Evolutionary conservation across 2,329 filamentous ascomycete species (phyloP).

Genomic region (Pseudocercospora fijiensis): DNA sequence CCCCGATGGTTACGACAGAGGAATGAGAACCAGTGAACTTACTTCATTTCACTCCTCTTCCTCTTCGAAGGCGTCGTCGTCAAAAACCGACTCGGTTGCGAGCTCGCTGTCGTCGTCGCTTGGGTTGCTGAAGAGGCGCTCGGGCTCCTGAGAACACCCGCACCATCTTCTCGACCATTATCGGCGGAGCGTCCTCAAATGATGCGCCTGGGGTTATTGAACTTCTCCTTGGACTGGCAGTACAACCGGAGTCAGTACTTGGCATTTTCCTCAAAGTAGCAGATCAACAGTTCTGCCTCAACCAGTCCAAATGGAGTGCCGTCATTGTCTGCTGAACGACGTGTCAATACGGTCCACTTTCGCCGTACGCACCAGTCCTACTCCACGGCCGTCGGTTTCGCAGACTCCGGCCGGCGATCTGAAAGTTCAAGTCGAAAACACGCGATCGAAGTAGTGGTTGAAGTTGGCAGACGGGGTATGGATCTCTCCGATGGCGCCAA

Average conservation of each 20-base stretch:
- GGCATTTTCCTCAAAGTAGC: conserved; percentile 52
- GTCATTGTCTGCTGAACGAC: not conserved
- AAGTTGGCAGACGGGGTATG: not conserved
- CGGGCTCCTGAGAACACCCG: conserved; percentile 46
- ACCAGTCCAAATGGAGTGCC: no score
- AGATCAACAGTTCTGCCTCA: conserved; percentile 36
- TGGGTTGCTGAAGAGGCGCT: not conserved
- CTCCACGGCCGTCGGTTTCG: not conserved
- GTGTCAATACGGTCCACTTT: not conserved
- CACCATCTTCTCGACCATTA: conserved; percentile 50
- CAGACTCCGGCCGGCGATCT: conserved; percentile 4
- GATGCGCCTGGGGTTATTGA: conserved; percentile 50
- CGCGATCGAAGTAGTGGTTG: not conserved
- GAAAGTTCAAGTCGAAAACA: not conserved
- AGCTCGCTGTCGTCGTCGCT: not conserved
- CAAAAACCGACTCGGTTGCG: not conserved
- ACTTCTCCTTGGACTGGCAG: conserved; percentile 48
- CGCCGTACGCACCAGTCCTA: not conserved
- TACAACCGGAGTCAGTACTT: conserved; percentile 53
- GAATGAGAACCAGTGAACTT: not conserved
- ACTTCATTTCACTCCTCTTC: not conserved
- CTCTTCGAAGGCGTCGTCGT: not conserved
- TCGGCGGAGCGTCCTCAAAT: conserved; percentile 50
- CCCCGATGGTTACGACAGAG: not conserved
- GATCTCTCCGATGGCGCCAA: not conserved